Conservation (phyloP, 805 yeast genomes). For the Cephaloascus fragrans region DNA sequence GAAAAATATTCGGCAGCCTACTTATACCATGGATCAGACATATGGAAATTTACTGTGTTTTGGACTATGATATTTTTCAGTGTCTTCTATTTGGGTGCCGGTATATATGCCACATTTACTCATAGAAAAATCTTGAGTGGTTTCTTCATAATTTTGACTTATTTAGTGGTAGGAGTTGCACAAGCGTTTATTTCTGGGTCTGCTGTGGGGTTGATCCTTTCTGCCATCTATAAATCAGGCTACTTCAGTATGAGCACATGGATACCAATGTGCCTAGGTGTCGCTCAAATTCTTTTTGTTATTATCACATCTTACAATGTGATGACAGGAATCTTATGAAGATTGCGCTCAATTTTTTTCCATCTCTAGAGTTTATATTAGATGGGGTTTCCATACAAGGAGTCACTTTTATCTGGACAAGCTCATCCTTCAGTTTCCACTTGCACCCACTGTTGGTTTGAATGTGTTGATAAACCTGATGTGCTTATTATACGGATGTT, state of each 20-base stretch:
- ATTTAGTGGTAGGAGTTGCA: conserved; percentile 42
- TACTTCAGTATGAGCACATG: conserved; percentile 86
- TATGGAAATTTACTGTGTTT: conserved; percentile 73
- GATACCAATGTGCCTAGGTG: conserved; percentile 83
- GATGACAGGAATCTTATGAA: conserved; percentile 31
- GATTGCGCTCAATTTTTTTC: no score
- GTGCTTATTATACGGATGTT: no score
- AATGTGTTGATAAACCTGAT: no score
- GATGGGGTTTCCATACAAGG: no score
- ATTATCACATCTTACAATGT: conserved; percentile 59
- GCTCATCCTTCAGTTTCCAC: no score
- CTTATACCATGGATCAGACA: conserved; percentile 60
- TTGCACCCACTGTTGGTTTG: no score
- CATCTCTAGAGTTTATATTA: no score
- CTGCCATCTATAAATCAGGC: conserved; percentile 72
- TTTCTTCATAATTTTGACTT: conserved; percentile 33
- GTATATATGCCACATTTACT: conserved; percentile 45
- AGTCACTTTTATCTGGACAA: no score
- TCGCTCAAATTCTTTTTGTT: conserved; percentile 57
- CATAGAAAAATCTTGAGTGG: conserved; percentile 31
- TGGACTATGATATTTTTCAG: conserved; percentile 72
- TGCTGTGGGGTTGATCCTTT: conserved; percentile 63
- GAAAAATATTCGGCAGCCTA: conserved; percentile 36
- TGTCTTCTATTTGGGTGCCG: conserved; percentile 56
- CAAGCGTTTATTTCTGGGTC: conserved; percentile 71